Evolutionary conservation across 2,329 filamentous ascomycete genomes (phyloP), one percentile per base, ranked within the genome.

Genomic region (Scedosporium boydii): DNA sequence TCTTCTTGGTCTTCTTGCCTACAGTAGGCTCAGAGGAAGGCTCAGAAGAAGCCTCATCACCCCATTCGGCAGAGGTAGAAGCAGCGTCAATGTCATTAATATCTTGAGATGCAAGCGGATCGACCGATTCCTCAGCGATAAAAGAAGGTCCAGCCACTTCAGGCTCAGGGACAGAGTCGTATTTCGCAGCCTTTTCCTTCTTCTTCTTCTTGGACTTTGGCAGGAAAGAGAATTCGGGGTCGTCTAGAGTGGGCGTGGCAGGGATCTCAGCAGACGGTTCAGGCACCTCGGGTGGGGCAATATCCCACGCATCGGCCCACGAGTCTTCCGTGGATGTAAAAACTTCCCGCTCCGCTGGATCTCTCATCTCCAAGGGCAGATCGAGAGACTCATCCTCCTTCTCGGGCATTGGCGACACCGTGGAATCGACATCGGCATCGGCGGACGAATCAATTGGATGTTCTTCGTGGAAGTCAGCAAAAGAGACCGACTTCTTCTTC

Each of bases 1-100:
- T 74, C 63, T 74, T 75, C n/a, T 61, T 61, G 10, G 3, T 21
- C 46, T 56, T 44, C 59, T 59, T 59, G 16, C 57, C 95, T 10
- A 12, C 6, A 4, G 38, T 34, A 6, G 57, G 12, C 23, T 48
- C 59, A n/a, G 42, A 26, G 4, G 10, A 29, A 38, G 29, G 46
- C 48, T 56, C 59, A 6, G 38, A 26, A 10, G 10, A 29, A 38
- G 46, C 29, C 48, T 56, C 59, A 6, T 56, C 59, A 12, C 18
- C 59, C 27, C 27, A 61, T 23, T 56, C 59, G 27, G 59, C 59
- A 55, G 18, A 14, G 53, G 26, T 42, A 56, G 59, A 42, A 16
- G 38, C 57, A 41, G 57, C 26, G 42, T 44, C 57, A 7, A 44
- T 12, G 12, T 38, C 55, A 16, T 27, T 16, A 12, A 26, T 38